phyloP scores from a whole-genome alignment of 2,329 filamentous ascomycete species.

The Stagonosporopsis tanaceti region DNA sequence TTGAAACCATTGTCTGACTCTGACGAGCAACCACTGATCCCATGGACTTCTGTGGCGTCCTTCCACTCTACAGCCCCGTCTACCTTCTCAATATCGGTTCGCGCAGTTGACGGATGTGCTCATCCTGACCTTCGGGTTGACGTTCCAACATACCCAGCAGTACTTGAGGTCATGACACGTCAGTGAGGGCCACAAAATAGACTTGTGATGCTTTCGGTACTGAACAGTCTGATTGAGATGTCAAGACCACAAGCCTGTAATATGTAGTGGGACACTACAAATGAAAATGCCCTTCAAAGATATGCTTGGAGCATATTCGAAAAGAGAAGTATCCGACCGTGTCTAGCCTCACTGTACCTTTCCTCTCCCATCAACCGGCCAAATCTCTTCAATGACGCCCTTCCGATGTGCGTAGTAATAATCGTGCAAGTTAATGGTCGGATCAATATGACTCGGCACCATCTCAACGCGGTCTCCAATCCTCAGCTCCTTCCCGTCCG shows the following conservation, averaged over 20 bases:
- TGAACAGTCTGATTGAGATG: neutral
- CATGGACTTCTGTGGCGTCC: neutral
- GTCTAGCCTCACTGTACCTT: slow-evolving; percentile 55
- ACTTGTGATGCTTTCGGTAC: neutral
- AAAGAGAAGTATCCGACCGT: neutral
- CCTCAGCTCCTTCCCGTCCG: slow-evolving; percentile 50
- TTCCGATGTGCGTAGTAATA: slow-evolving; percentile 60
- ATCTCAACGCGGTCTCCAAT: slow-evolving; percentile 61
- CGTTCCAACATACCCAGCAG: neutral
- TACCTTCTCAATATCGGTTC: neutral
- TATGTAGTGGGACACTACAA: too few relatives aligned
- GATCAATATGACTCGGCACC: slow-evolving; percentile 64
- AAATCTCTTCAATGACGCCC: slow-evolving; percentile 60
- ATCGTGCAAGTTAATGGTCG: slow-evolving; percentile 62
- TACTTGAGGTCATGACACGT: neutral
- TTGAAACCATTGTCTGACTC: neutral
- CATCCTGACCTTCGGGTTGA: neutral
- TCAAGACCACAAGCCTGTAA: neutral
- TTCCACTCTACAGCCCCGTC: neutral
- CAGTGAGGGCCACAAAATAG: neutral
- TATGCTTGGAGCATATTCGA: neutral
- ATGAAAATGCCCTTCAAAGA: neutral
- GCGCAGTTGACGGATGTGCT: neutral
- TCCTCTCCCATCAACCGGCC: slow-evolving; percentile 60
- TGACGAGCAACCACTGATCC: neutral